phyloP scores from a whole-genome alignment of 2,329 filamentous ascomycete species.

The Botrytis fragariae region DNA sequence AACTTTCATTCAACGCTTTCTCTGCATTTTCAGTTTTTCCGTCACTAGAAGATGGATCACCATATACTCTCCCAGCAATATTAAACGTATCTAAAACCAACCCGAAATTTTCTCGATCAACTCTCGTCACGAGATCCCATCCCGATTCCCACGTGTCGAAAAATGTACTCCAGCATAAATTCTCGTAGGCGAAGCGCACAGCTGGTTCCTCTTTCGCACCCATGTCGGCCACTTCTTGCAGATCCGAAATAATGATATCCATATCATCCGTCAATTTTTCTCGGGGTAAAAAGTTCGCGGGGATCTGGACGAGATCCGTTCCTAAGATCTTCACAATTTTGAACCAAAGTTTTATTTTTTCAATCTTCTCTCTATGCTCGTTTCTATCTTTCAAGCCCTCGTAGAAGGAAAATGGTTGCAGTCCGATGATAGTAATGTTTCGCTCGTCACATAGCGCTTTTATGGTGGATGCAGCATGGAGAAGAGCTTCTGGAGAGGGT shows the following conservation, averaged over 20 bases:
- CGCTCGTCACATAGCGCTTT: slow-evolving; percentile 56
- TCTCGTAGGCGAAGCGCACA: slow-evolving; percentile 70
- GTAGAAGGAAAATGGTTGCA: slow-evolving; percentile 77
- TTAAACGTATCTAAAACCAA: slow-evolving; percentile 77
- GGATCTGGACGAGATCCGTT: slow-evolving; percentile 53
- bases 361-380: slow-evolving; percentile 55
- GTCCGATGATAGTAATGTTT: slow-evolving; percentile 56
- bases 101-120: slow-evolving; percentile 64
- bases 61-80: slow-evolving; percentile 67
- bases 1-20: slow-evolving; percentile 45
- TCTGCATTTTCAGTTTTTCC: slow-evolving; percentile 57
- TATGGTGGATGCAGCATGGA: slow-evolving; percentile 48
- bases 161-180: slow-evolving; percentile 68
- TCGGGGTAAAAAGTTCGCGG: background rate
- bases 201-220: slow-evolving; percentile 53
- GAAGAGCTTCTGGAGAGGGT: slow-evolving; percentile 40
- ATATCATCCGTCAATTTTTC: slow-evolving; percentile 49
- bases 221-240: slow-evolving; percentile 63
- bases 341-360: slow-evolving; percentile 70
- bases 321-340: slow-evolving; percentile 51
- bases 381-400: slow-evolving; percentile 67
- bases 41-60: slow-evolving; percentile 55
- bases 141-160: slow-evolving; percentile 67
- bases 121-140: slow-evolving; percentile 64
- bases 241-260: slow-evolving; percentile 58